Conservation (phyloP, 768 basidiomycete species). For the Suillus brevipes region DNA sequence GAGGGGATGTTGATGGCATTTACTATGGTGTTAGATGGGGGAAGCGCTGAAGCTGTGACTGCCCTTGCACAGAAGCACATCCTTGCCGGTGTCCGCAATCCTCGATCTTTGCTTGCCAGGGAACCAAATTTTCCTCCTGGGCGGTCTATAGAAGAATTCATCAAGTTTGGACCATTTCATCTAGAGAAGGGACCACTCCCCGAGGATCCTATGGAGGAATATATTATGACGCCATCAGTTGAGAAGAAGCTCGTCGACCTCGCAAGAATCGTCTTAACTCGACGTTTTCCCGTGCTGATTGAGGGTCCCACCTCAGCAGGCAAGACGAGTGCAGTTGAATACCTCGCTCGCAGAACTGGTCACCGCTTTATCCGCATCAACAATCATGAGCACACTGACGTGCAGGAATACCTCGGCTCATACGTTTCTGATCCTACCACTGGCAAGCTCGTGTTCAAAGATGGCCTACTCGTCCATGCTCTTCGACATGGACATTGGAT, state of each 20-base stretch:
- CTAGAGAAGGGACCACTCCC: slow-evolving; percentile 75
- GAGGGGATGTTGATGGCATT: slow-evolving; percentile 98
- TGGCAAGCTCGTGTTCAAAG: slow-evolving; percentile 93
- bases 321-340: slow-evolving; percentile 96
- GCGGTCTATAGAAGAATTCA: slow-evolving; percentile 51
- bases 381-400: slow-evolving; percentile 99
- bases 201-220: slow-evolving; percentile 68
- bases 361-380: slow-evolving; percentile 98
- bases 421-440: slow-evolving; percentile 91
- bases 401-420: slow-evolving; percentile 97
- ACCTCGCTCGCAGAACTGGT: slow-evolving; percentile 88
- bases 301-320: slow-evolving; percentile 98
- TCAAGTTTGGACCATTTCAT: slow-evolving; percentile 92
- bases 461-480: slow-evolving; percentile 91
- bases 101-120: slow-evolving; percentile 69
- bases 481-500: slow-evolving; percentile 95
- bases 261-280: slow-evolving; percentile 86
- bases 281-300: slow-evolving; percentile 91
- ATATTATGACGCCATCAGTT: slow-evolving; percentile 95
- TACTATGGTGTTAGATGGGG: slow-evolving; percentile 86
- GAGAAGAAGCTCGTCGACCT: slow-evolving; percentile 92
- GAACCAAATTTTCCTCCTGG: slow-evolving; percentile 57
- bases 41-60: slow-evolving; percentile 67
- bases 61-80: slow-evolving; percentile 75
- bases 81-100: slow-evolving; percentile 76